A percentile compares a stretch with the other conserved stretches of the same genome.
phyloP scores from a whole-genome alignment of 139 green algal species.

The Volvox africanus region DNA sequence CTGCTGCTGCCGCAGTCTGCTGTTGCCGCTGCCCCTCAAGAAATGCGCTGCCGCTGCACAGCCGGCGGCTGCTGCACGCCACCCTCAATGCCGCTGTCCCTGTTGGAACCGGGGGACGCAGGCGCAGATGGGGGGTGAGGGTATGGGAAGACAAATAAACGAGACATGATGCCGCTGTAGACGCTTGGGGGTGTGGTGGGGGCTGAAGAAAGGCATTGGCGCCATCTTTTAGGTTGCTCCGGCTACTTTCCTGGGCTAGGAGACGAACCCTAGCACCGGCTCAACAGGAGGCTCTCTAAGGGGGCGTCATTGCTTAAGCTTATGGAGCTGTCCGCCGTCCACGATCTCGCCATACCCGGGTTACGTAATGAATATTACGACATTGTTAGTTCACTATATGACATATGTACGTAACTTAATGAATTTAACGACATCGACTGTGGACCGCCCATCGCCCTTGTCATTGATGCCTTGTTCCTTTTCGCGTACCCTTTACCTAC shows the following conservation, averaged over 20 bases:
- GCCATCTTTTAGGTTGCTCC: too few species aligned
- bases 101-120: background rate
- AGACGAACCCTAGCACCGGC: too few species aligned
- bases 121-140: background rate
- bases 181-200: background rate
- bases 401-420: background rate
- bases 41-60: background rate
- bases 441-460: too few species aligned
- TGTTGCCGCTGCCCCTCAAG: background rate
- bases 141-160: background rate
- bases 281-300: too few species aligned
- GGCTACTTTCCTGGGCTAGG: too few species aligned
- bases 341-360: too few species aligned
- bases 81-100: background rate
- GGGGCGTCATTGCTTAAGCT: too few species aligned
- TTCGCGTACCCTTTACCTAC: background rate
- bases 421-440: background rate
- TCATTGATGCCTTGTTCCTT: background rate
- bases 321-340: too few species aligned
- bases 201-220: background rate
- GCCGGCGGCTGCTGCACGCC: background rate
- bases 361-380: background rate
- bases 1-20: background rate
- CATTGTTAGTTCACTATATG: too few species aligned
- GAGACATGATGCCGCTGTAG: background rate